A percentile compares a stretch with the other conserved stretches of the same genome.
Conservation (phyloP, 352 stramenopile species). For the Lagenidium sp. region DNA sequence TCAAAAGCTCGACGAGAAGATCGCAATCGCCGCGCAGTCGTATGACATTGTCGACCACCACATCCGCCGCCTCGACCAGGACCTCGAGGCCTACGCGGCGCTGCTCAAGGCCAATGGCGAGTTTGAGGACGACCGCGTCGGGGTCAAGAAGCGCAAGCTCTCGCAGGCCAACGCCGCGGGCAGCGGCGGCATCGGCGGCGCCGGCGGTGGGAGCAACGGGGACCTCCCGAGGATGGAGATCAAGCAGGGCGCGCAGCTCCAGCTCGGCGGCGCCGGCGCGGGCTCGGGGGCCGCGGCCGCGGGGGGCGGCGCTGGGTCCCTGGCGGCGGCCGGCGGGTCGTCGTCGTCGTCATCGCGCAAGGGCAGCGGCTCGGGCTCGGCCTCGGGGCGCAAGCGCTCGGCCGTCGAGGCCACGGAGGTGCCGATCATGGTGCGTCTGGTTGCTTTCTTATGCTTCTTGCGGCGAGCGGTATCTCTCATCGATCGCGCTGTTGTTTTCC, state of each 20-base stretch:
- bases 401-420: conserved; percentile 17
- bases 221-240: conserved; percentile 8
- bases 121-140: conserved; percentile 63
- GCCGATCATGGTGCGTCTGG: conserved; percentile 2
- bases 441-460: background rate
- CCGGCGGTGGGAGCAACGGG: background rate
- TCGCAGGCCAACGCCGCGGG: conserved; percentile 3
- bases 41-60: conserved; percentile 86
- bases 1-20: conserved; percentile 85
- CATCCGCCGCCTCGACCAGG: conserved; percentile 69
- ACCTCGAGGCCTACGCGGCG: conserved; percentile 62
- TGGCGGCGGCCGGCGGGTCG: too few species aligned
- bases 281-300: background rate
- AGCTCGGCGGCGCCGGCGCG: background rate
- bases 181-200: background rate
- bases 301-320: background rate
- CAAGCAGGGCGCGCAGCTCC: conserved; percentile 7
- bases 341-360: conserved; percentile 4
- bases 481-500: too few species aligned
- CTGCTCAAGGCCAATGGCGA: conserved; percentile 71
- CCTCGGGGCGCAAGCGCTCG: conserved; percentile 36
- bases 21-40: conserved; percentile 76
- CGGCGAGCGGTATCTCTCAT: too few species aligned
- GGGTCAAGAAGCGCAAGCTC: conserved; percentile 42
- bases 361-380: conserved; percentile 4